These are phyloP conservation scores for Polytolypa hystricis DNA, from an alignment of 2,329 filamentous ascomycete species.

Conservation along the genomic window DNA sequence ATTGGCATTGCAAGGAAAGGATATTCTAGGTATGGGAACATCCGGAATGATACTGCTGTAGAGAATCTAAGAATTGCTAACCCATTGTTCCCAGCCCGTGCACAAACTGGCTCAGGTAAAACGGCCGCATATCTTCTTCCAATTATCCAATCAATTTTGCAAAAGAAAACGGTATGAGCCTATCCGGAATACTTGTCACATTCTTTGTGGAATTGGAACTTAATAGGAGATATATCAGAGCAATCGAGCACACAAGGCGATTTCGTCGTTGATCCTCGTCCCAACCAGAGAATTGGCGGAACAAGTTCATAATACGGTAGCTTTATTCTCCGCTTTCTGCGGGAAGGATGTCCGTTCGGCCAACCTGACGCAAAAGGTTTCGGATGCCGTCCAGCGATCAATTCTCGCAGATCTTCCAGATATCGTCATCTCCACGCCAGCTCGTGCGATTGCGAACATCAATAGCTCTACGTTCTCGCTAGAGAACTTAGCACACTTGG, in stretches of 20 bases:
- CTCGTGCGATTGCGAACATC: constrained; percentile 68
- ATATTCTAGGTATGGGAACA: constrained; percentile 53
- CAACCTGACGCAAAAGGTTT: constrained; percentile 84
- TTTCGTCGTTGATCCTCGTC: constrained; percentile 75
- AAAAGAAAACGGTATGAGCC: constrained; percentile 58
- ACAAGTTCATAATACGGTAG: constrained; percentile 72
- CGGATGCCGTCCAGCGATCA: constrained; percentile 76
- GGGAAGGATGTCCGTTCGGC: constrained; percentile 70
- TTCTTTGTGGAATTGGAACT: background rate
- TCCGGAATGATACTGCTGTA: background rate
- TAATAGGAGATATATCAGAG: constrained; percentile 65
- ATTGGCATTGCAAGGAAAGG: constrained; percentile 71
- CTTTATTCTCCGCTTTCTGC: constrained; percentile 69
- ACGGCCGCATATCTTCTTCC: constrained; percentile 92
- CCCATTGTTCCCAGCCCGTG: constrained; percentile 49
- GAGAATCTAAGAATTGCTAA: background rate
- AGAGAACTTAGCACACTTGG: constrained; percentile 60
- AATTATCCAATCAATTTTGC: constrained; percentile 72
- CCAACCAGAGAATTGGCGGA: constrained; percentile 90
- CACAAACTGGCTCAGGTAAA: constrained; percentile 93
- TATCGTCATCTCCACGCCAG: constrained; percentile 80
- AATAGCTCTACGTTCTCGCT: constrained; percentile 61
- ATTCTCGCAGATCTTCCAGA: constrained; percentile 79
- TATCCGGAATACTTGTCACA: background rate
- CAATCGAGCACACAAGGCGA: constrained; percentile 36